Conservation (phyloP, 2,329 filamentous ascomycete species). For the Colletotrichum theobromicola region DNA sequence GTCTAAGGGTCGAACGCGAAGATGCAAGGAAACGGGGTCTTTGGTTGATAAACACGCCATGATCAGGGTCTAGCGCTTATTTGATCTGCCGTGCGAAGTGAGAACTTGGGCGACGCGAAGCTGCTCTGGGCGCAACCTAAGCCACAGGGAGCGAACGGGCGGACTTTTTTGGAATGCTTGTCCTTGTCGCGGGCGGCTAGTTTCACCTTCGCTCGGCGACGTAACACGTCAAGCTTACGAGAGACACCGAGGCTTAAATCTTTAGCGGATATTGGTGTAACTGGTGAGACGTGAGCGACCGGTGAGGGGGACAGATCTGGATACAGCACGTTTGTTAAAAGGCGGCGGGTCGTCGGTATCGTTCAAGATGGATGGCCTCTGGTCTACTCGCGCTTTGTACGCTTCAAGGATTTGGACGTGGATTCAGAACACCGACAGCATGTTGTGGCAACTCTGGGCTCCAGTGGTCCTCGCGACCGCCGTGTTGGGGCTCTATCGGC, state of each 20-base stretch:
- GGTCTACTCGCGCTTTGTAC: background rate
- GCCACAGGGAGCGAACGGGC: background rate
- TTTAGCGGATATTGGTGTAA: background rate
- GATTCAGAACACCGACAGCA: background rate
- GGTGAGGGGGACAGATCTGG: background rate
- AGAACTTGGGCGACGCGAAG: background rate
- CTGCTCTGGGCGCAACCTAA: background rate
- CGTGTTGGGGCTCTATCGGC: background rate
- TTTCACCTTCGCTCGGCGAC: background rate
- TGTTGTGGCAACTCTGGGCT: slow-evolving; percentile 7
- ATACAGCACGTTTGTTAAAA: background rate
- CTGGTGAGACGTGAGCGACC: background rate
- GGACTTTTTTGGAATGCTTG: background rate
- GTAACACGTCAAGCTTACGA: background rate
- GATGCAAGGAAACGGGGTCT: background rate
- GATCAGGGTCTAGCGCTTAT: background rate
- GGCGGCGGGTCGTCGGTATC: background rate
- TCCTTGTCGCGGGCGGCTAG: background rate
- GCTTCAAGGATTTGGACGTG: background rate
- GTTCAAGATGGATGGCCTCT: background rate
- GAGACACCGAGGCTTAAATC: background rate
- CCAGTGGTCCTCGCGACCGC: background rate
- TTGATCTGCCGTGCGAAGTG: background rate
- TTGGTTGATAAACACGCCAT: background rate
- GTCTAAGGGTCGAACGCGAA: background rate